These are phyloP conservation scores for Aspergillus ostianus DNA, from an alignment of 495 filamentous ascomycete genomes.

Conservation along the genomic window DNA sequence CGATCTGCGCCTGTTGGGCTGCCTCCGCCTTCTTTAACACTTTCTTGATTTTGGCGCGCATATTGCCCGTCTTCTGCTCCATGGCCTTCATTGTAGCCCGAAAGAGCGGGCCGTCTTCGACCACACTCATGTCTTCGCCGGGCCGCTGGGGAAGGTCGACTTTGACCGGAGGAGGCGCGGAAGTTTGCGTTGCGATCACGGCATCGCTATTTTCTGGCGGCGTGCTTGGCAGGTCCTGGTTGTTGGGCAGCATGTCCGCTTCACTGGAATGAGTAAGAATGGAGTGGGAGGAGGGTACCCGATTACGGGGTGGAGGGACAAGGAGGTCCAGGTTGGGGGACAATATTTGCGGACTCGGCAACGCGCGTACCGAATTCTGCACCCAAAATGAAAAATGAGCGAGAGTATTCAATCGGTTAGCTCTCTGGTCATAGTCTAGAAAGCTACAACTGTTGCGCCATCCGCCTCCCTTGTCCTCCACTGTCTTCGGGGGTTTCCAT, in stretches of 20 bases:
- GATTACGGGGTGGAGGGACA: conserved; percentile 66
- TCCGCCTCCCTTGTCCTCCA: conserved; percentile 83
- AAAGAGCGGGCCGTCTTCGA: conserved; percentile 94
- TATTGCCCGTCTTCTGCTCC: conserved; percentile 95
- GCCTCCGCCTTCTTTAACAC: conserved; percentile 88
- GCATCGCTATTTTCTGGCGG: conserved; percentile 54
- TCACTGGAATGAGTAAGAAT: conserved; percentile 74
- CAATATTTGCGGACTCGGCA: conserved; percentile 45
- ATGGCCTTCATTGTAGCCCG: conserved; percentile 94
- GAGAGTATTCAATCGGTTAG: conserved; percentile 82
- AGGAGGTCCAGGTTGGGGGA: conserved; percentile 69
- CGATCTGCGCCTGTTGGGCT: conserved; percentile 71
- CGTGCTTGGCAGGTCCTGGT: conserved; percentile 60
- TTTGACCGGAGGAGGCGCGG: conserved; percentile 58
- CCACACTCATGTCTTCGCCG: conserved; percentile 79
- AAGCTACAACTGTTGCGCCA: conserved; percentile 97
- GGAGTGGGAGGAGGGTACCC: conserved; percentile 79
- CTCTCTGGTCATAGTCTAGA: conserved; percentile 91
- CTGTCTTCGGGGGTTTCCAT: conserved; percentile 85
- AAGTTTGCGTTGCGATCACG: conserved; percentile 33
- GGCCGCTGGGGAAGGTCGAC: conserved; percentile 85
- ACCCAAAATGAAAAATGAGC: conserved; percentile 96
- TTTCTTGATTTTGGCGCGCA: conserved; percentile 92
- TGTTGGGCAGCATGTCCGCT: conserved; percentile 50
- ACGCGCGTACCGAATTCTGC: conserved; percentile 55